Percentiles rank a stretch among this genome's conserved stretches.
phyloP scores from a whole-genome alignment of 1,139 yeast species.

The Geotrichum citri-aurantii region DNA sequence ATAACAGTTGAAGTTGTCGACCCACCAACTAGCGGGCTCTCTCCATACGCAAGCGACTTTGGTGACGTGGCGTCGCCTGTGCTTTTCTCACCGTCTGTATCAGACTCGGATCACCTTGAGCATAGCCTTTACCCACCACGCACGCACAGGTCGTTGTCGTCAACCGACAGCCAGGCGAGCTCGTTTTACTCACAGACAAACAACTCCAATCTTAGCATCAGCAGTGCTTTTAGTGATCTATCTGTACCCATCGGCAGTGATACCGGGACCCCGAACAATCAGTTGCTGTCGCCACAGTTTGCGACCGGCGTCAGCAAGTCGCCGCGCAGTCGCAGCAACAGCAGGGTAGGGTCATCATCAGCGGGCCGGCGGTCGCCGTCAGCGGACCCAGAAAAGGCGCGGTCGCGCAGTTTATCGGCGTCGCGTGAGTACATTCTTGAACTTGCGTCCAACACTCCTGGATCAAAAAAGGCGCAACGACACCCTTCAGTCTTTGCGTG shows the following conservation, averaged over 20 bases:
- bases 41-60: not conserved
- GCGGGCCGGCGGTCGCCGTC: not conserved
- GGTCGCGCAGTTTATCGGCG: slow-evolving; percentile 26
- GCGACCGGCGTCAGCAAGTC: not conserved
- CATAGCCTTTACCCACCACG: slow-evolving; percentile 15
- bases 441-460: slow-evolving; percentile 31
- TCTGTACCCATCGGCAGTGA: slow-evolving; percentile 16
- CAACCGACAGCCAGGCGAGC: not conserved
- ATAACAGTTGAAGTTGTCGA: slow-evolving; percentile 18
- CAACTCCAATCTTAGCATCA: slow-evolving; percentile 11
- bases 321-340: not conserved
- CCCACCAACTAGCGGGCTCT: not conserved
- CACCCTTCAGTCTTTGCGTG: slow-evolving; percentile 81
- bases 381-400: slow-evolving; percentile 7
- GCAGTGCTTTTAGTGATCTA: slow-evolving; percentile 5
- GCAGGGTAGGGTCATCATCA: not conserved
- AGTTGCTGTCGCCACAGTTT: slow-evolving; percentile 15
- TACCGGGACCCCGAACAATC: slow-evolving; percentile 19
- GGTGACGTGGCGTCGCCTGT: not conserved
- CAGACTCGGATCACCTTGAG: slow-evolving; percentile 12
- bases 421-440: slow-evolving; percentile 34
- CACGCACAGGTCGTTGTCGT: not conserved
- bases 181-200: slow-evolving; percentile 4
- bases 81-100: slow-evolving; percentile 2
- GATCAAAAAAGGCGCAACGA: slow-evolving; percentile 53